These are phyloP conservation scores for Massariosphaeria phaeospora DNA, from an alignment of 495 filamentous ascomycete genomes.

Conservation along the genomic window DNA sequence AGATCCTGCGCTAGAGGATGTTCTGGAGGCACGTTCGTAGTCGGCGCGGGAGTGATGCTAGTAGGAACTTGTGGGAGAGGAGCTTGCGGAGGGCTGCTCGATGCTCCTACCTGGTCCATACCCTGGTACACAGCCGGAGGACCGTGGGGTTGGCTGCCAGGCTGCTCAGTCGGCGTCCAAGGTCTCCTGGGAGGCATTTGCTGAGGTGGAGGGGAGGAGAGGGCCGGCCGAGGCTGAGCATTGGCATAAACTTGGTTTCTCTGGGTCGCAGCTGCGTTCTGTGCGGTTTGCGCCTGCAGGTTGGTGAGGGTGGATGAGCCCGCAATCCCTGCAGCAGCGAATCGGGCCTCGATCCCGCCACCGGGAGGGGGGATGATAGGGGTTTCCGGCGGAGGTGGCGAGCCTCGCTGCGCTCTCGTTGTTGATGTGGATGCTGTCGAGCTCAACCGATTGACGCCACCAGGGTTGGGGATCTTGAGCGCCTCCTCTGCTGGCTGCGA, in stretches of 20 bases:
- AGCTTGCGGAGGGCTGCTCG: slow-evolving; percentile 36
- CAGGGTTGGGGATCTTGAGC: slow-evolving; percentile 44
- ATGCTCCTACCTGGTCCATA: slow-evolving; percentile 48
- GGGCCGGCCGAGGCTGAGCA: slow-evolving; percentile 34
- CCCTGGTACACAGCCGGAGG: slow-evolving; percentile 94
- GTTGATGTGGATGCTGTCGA: slow-evolving; percentile 91
- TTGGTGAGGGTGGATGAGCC: slow-evolving; percentile 74
- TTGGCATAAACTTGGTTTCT: slow-evolving; percentile 67
- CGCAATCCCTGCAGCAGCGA: slow-evolving; percentile 82
- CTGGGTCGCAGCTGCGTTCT: slow-evolving; percentile 75
- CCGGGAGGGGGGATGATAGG: slow-evolving; percentile 71
- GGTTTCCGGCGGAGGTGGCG: slow-evolving; percentile 91
- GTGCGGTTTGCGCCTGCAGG: slow-evolving; percentile 72
- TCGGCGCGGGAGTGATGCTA: slow-evolving; percentile 13
- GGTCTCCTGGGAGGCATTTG: slow-evolving; percentile 59
- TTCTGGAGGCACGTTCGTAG: slow-evolving; percentile 43
- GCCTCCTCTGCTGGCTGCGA: slow-evolving; percentile 3
- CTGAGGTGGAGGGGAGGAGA: slow-evolving; percentile 37
- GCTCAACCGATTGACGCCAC: slow-evolving; percentile 68
- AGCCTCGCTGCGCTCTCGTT: slow-evolving; percentile 84
- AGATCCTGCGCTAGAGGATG: slow-evolving; percentile 77
- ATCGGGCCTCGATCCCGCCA: slow-evolving; percentile 81
- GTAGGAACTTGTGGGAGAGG: slow-evolving; percentile 30
- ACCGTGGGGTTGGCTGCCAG: slow-evolving; percentile 82
- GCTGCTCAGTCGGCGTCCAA: slow-evolving; percentile 94